Evolutionary conservation across 257 asterid species (phyloP).

Genomic region (Orobanche coerulescens): DNA sequence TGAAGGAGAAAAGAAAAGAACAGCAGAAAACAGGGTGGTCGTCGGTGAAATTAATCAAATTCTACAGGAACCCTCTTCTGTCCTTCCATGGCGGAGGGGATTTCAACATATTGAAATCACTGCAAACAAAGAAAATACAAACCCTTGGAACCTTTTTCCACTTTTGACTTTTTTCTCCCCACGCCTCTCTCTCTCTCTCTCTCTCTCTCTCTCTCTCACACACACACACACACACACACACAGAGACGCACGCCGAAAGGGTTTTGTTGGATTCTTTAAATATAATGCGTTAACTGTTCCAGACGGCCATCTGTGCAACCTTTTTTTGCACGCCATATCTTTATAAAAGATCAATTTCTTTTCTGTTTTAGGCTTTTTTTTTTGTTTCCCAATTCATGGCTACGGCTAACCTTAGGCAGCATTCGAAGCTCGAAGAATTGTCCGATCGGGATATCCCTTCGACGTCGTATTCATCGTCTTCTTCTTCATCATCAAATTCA

Average conservation of each 20-base stretch:
- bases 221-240: too few species aligned
- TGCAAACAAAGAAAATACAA: neutral
- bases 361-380: neutral
- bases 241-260: too few species aligned
- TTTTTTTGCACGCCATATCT: neutral
- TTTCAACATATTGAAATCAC: conserved; percentile 13
- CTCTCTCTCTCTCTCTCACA: too few species aligned
- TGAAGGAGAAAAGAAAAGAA: too few species aligned
- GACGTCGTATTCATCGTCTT: conserved; percentile 30
- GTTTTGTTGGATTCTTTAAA: too few species aligned
- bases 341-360: neutral
- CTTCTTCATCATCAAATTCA: conserved; percentile 16
- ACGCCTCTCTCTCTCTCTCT: conserved; percentile 1
- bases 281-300: too few species aligned
- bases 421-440: conserved; percentile 19
- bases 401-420: conserved; percentile 36
- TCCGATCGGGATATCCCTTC: conserved; percentile 34
- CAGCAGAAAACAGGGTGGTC: neutral
- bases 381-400: conserved; percentile 24
- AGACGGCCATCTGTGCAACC: too few species aligned
- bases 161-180: too few species aligned
- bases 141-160: neutral
- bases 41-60: neutral
- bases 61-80: conserved; percentile 18
- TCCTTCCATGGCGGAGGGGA: conserved; percentile 18